Evolutionary conservation across 2,329 filamentous ascomycete genomes (phyloP), one percentile per base, ranked within the genome.

Genomic region (Fusarium denticulatum): DNA sequence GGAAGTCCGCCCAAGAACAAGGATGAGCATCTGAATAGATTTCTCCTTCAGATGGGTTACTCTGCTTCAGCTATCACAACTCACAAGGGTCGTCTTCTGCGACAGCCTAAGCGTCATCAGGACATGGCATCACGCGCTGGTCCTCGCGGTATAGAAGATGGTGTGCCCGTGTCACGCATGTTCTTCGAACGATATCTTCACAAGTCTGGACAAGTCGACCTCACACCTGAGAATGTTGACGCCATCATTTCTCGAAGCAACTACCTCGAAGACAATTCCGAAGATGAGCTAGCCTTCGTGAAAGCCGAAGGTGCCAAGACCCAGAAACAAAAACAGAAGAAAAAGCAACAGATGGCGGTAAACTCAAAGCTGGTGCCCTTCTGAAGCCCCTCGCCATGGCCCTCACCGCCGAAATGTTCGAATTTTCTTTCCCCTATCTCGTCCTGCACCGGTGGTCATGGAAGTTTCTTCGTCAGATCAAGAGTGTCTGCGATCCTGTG

Each of bases 301-400:
- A 43, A 24, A 18, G 40, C 40, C 0, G 15, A 12, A 0, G 5
- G 7, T 12, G n/a, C 15, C 5, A 18, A 43, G 7, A 43, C 24
- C 8, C 42, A 43, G 2, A 43, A 12, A 8, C n/a, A 24, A 5
- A 24, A 43, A 12, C 42, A 24, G n/a, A 43, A 43, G 42, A 43
- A 4, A 24, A 43, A 16, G n/a, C 42, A 24, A 12, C 42, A 13
- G 42, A 43, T 2, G 42, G 42, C 11, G 42, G 42, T 24, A 43
- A 12, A 24, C n/a, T 43, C n/a, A 24, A 18, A 43, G 42, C n/a
- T 24, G n/a, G 15, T 2, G 7, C n/a, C 42, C n/a, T 24, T 16
- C 15, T 43, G 0, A 12, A 18, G 5, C n/a, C n/a, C 15, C n/a
- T 43, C 10, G 42, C n/a, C 10, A 43, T 24, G n/a, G 42, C 42